These are phyloP conservation scores for Trichoderma asperelloides DNA, from an alignment of 495 filamentous ascomycete species.

Conservation along the genomic window DNA sequence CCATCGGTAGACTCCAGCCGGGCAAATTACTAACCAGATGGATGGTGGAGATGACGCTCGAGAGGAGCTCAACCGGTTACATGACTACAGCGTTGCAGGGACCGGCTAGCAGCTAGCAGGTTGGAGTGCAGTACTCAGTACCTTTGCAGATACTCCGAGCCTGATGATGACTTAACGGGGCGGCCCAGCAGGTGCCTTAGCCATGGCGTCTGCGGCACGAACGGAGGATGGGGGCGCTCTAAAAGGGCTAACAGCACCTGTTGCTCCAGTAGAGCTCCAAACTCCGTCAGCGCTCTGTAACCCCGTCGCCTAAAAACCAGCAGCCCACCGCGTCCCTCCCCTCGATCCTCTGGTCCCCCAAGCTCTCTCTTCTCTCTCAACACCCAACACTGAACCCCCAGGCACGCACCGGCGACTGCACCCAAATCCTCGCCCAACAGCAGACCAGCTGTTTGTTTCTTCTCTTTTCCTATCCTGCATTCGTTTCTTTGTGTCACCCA, in stretches of 20 bases:
- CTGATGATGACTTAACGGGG: not conserved
- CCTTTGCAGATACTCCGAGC: not conserved
- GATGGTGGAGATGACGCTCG: not conserved
- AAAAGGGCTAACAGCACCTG: not conserved
- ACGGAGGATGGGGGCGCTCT: constrained; percentile 1
- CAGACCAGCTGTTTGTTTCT: not conserved
- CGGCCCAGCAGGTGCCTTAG: not conserved
- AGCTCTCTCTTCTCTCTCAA: not conserved
- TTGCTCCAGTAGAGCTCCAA: not conserved
- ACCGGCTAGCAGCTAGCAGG: too few relatives aligned
- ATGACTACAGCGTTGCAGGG: not conserved
- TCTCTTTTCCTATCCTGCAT: not conserved
- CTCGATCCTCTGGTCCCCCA: not conserved
- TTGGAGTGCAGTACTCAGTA: too few relatives aligned
- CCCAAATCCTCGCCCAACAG: not conserved
- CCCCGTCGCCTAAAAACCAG: constrained; percentile 4
- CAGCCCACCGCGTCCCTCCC: constrained; percentile 1
- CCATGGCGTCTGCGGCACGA: not conserved
- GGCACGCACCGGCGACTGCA: not conserved
- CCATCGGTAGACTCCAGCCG: not conserved
- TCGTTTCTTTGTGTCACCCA: not conserved
- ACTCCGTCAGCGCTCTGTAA: constrained; percentile 3
- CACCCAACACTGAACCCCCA: not conserved
- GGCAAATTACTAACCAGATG: not conserved
- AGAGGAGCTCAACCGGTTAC: not conserved